phyloP scores from a whole-genome alignment of 371 early-diverging fungal genomes.

The Chytridiales sp. region DNA sequence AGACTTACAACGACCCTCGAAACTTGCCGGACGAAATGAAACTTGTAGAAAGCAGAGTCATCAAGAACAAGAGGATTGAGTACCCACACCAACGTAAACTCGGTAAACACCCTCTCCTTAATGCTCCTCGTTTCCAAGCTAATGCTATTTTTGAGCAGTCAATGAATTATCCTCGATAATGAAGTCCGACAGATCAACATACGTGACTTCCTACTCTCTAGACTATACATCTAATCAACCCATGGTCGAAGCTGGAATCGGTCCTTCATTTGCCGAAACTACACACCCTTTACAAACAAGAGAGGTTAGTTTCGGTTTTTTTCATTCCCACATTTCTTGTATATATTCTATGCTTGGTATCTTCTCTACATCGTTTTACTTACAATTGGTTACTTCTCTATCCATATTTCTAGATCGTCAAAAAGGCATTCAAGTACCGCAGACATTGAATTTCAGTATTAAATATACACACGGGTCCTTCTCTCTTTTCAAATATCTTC shows the following conservation, averaged over 20 bases:
- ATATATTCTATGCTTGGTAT: constrained; percentile 2
- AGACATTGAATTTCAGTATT: constrained; percentile 10
- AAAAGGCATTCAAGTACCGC: constrained; percentile 33
- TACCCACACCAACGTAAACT: no score
- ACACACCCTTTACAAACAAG: constrained; percentile 28
- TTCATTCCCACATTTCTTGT: not conserved
- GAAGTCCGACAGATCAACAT: no score
- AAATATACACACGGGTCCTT: no score
- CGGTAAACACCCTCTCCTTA: no score
- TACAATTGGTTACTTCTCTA: not conserved
- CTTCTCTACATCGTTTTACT: not conserved
- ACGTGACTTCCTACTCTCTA: constrained; percentile 27
- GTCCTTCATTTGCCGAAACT: constrained; percentile 20
- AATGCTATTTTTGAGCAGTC: no score
- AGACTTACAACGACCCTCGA: constrained; percentile 19
- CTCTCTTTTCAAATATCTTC: constrained; percentile 24
- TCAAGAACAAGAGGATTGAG: constrained; percentile 18
- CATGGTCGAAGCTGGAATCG: constrained; percentile 15
- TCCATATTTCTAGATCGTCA: constrained; percentile 20
- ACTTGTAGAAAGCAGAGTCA: constrained; percentile 24
- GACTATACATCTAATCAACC: constrained; percentile 15
- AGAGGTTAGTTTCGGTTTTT: constrained; percentile 14
- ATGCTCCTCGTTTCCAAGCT: no score
- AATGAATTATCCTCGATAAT: no score
- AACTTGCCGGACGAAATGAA: constrained; percentile 10